Percentiles rank a stretch among this genome's conserved stretches.
Evolutionary conservation across 495 filamentous ascomycete genomes (phyloP).

Genomic region (Podospora pseudocomata): DNA sequence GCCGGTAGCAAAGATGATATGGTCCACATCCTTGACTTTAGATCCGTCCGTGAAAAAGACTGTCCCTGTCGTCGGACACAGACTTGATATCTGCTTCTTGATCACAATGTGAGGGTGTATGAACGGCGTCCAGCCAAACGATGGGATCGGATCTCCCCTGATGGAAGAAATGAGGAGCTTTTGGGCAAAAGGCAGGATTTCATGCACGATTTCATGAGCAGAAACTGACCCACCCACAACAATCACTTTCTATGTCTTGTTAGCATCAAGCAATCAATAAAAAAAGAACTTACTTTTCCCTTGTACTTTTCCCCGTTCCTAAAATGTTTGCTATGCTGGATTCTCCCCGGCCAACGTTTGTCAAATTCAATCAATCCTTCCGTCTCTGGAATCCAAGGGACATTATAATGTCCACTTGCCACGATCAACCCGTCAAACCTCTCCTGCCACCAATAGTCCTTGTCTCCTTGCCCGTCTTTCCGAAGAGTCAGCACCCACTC

Average conservation of each 20-base stretch:
- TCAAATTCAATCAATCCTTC: conserved; percentile 33
- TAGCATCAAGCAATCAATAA: background rate
- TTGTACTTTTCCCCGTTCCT: conserved; percentile 29
- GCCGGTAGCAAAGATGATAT: conserved; percentile 57
- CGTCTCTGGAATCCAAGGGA: conserved; percentile 32
- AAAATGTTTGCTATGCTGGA: conserved; percentile 37
- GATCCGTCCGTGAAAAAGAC: conserved; percentile 52
- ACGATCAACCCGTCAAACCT: conserved; percentile 34
- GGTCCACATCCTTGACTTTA: conserved; percentile 47
- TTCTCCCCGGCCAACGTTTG: conserved; percentile 31
- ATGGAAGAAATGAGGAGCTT: conserved; percentile 31
- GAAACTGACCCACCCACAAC: conserved; percentile 36
- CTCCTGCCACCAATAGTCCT: conserved; percentile 44
- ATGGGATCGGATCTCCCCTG: conserved; percentile 31
- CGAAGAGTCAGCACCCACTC: conserved; percentile 42
- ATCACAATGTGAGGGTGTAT: conserved; percentile 47
- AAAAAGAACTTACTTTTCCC: conserved; percentile 38
- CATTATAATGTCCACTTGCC: conserved; percentile 37
- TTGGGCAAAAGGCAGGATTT: conserved; percentile 29
- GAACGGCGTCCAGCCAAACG: conserved; percentile 44
- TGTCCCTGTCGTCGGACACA: conserved; percentile 35
- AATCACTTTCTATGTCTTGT: conserved; percentile 27
- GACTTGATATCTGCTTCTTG: conserved; percentile 42
- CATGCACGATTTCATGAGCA: conserved; percentile 34
- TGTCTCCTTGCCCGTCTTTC: conserved; percentile 26